Conservation (phyloP, 768 basidiomycete genomes). For the Suillus placidus region DNA sequence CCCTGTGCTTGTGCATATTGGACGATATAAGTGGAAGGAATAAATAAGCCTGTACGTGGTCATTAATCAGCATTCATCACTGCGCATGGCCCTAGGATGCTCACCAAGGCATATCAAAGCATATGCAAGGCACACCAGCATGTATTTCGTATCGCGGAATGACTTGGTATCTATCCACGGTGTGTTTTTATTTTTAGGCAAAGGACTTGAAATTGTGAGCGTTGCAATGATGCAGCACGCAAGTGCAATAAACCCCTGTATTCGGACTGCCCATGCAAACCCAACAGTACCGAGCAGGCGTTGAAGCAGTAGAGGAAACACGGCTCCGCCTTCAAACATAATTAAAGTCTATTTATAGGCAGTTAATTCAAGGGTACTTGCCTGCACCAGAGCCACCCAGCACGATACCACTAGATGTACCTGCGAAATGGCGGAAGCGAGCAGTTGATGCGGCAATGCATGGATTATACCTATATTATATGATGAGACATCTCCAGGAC, state of each 20-base stretch:
- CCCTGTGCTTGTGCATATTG: slow-evolving; percentile 4
- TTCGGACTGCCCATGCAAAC: slow-evolving; percentile 29
- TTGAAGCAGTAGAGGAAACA: slow-evolving; percentile 5
- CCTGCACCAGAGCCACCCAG: slow-evolving; percentile 1
- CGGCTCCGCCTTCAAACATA: background rate
- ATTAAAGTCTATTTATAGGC: background rate
- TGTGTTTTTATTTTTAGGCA: background rate
- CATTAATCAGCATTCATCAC: background rate
- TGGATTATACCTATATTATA: slow-evolving; percentile 1
- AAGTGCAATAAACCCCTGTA: slow-evolving; percentile 8
- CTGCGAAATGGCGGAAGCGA: background rate
- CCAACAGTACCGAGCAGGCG: slow-evolving; percentile 22
- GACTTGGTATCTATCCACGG: slow-evolving; percentile 8
- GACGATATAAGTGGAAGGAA: slow-evolving; percentile 9
- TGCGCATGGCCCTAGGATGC: background rate
- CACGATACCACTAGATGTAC: slow-evolving; percentile 5
- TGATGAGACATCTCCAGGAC: background rate
- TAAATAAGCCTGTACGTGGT: background rate
- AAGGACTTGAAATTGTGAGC: slow-evolving; percentile 6
- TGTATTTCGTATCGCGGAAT: slow-evolving; percentile 1
- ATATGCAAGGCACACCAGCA: background rate
- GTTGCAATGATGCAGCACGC: slow-evolving; percentile 5
- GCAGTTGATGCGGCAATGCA: background rate
- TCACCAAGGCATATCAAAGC: slow-evolving; percentile 8
- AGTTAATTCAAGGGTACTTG: slow-evolving; percentile 10